Conservation (phyloP, 179 eudicot species). For the Silene vulgaris region DNA sequence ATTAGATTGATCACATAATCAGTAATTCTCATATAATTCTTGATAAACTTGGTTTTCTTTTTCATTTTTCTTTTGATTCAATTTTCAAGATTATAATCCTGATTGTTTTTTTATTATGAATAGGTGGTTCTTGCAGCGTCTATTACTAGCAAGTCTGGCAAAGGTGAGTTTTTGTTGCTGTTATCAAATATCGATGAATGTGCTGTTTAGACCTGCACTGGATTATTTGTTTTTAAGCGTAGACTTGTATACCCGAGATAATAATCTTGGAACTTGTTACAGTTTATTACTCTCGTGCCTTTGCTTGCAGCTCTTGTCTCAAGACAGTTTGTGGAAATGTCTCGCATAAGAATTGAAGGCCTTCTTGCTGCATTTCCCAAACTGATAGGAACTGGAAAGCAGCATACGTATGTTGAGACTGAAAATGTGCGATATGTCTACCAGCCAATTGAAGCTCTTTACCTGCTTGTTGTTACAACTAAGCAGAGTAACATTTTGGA, state of each 20-base stretch:
- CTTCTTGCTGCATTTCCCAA: conserved; percentile 95
- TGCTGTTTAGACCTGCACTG: neutral
- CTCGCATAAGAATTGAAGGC: conserved; percentile 88
- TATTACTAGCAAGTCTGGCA: conserved; percentile 71
- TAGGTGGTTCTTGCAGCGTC: conserved; percentile 88
- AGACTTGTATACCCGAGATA: neutral
- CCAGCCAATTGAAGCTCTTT: conserved; percentile 86
- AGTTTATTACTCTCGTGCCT: neutral
- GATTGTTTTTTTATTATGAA: conserved; percentile 1
- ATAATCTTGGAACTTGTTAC: neutral
- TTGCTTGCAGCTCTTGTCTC: conserved; percentile 73
- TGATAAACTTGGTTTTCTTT: neutral
- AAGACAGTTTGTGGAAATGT: conserved; percentile 92
- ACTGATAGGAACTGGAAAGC: conserved; percentile 94
- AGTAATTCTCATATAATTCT: neutral
- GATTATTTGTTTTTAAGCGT: neutral
- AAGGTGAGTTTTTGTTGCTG: conserved; percentile 38
- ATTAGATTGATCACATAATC: neutral
- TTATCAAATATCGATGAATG: neutral
- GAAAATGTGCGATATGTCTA: conserved; percentile 96
- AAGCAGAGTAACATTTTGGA: conserved; percentile 99
- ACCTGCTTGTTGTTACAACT: conserved; percentile 81
- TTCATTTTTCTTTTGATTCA: neutral
- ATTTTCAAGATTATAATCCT: neutral
- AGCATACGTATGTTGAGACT: conserved; percentile 93